Evolutionary conservation across 805 yeast genomes (phyloP).

Genomic region (Wickerhamiella hasegawae): DNA sequence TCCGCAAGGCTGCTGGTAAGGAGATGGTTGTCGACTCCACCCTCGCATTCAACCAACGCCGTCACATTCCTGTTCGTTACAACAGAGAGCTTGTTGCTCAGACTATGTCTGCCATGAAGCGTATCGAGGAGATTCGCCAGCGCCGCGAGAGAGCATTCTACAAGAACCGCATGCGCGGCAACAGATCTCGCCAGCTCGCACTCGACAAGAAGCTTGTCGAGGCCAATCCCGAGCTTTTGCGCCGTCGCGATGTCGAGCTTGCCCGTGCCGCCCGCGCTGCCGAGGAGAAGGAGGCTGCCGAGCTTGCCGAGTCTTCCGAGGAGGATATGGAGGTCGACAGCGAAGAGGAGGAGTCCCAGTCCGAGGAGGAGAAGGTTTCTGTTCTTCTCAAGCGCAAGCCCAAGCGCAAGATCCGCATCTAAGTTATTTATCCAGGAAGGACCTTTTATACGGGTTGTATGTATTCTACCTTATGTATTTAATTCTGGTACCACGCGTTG

Average conservation of each 20-base stretch:
- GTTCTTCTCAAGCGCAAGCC: slow-evolving; percentile 51
- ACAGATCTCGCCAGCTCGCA: slow-evolving; percentile 71
- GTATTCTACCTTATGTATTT: background rate
- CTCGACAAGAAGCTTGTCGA: slow-evolving; percentile 81
- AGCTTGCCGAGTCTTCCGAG: slow-evolving; percentile 34
- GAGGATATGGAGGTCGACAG: slow-evolving; percentile 24
- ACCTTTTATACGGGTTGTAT: too few relatives aligned
- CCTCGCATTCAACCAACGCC: slow-evolving; percentile 87
- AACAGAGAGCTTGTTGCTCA: slow-evolving; percentile 92
- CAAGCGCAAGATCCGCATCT: slow-evolving; percentile 25
- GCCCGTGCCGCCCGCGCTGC: slow-evolving; percentile 46
- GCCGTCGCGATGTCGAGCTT: slow-evolving; percentile 85
- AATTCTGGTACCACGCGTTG: too few relatives aligned
- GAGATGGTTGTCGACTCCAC: slow-evolving; percentile 96
- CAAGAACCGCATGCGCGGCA: slow-evolving; percentile 98
- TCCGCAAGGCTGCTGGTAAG: slow-evolving; percentile 97
- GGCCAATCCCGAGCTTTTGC: slow-evolving; percentile 73
- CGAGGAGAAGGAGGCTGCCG: slow-evolving; percentile 29
- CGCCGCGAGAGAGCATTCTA: slow-evolving; percentile 97
- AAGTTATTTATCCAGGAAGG: slow-evolving; percentile 2
- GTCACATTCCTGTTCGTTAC: slow-evolving; percentile 95
- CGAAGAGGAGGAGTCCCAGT: slow-evolving; percentile 23
- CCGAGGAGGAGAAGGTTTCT: slow-evolving; percentile 31
- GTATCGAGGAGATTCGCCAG: slow-evolving; percentile 90
- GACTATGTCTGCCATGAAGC: slow-evolving; percentile 85